These are phyloP conservation scores for Mitragyna speciosa DNA, from an alignment of 257 asterid species.

Conservation along the genomic window DNA sequence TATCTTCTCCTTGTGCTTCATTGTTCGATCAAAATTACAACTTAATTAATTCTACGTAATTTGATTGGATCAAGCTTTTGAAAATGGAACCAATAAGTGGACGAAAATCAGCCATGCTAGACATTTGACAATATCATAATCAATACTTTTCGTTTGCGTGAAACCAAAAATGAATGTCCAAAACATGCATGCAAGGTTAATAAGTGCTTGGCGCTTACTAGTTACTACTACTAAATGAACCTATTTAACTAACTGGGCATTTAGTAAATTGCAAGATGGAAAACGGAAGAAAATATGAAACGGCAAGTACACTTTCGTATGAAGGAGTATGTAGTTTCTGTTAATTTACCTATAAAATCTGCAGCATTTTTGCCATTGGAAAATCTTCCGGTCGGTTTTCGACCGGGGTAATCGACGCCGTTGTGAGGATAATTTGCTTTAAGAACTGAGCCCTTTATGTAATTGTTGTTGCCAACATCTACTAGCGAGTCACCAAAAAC, in stretches of 20 bases:
- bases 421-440: constrained; percentile 67
- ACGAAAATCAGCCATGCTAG: not conserved
- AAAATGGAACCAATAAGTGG: not conserved
- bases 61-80: not conserved
- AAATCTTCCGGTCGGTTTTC: constrained; percentile 75
- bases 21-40: not conserved
- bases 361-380: constrained; percentile 83
- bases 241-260: not conserved
- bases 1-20: not conserved
- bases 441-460: constrained; percentile 43
- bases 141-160: not conserved
- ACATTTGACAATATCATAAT: not conserved
- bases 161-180: not conserved
- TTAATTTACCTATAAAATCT: constrained; percentile 67
- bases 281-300: not conserved
- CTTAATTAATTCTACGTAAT: not conserved
- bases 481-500: constrained; percentile 79
- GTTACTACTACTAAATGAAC: not conserved
- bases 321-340: too few relatives aligned
- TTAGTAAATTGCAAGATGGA: not conserved
- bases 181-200: not conserved
- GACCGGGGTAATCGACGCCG: constrained; percentile 58
- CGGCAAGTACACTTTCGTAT: too few relatives aligned
- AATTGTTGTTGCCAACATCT: constrained; percentile 78
- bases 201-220: not conserved